phyloP scores from a whole-genome alignment of 2,329 filamentous ascomycete genomes.

The Sclerotinia spermophila region DNA sequence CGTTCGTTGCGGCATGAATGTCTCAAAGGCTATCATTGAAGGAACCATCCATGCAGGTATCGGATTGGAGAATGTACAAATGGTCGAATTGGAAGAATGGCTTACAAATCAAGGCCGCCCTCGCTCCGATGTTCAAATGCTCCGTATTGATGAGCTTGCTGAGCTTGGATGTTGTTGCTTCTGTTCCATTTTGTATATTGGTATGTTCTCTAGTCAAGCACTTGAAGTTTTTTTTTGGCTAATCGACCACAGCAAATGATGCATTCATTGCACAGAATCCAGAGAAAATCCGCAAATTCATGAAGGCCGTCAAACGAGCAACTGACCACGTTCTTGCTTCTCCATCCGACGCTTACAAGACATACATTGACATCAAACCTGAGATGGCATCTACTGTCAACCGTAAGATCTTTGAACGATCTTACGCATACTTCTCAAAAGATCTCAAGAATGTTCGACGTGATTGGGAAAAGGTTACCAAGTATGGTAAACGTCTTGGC shows the following conservation, averaged over 20 bases:
- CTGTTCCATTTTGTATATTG: slow-evolving; percentile 78
- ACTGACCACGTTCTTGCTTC: slow-evolving; percentile 67
- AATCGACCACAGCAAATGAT: slow-evolving; percentile 51
- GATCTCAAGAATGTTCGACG: slow-evolving; percentile 71
- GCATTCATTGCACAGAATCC: slow-evolving; percentile 62
- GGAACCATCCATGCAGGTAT: slow-evolving; percentile 72
- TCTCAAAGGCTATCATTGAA: slow-evolving; percentile 70
- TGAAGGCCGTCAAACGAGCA: slow-evolving; percentile 69
- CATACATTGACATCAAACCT: slow-evolving; percentile 70
- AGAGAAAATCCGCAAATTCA: slow-evolving; percentile 62
- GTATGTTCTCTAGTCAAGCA: slow-evolving; percentile 32
- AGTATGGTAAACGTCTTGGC: slow-evolving; percentile 69
- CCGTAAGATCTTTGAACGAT: slow-evolving; percentile 76
- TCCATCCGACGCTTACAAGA: slow-evolving; percentile 60
- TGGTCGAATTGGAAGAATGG: slow-evolving; percentile 79
- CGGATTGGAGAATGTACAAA: slow-evolving; percentile 77
- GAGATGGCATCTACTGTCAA: slow-evolving; percentile 65
- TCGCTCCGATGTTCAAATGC: slow-evolving; percentile 69
- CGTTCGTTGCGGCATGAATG: slow-evolving; percentile 77
- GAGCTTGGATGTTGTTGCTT: slow-evolving; percentile 82
- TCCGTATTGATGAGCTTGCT: slow-evolving; percentile 75
- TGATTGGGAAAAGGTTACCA: slow-evolving; percentile 75
- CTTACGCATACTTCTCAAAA: slow-evolving; percentile 70
- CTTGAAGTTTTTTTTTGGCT: not conserved
- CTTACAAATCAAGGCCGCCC: slow-evolving; percentile 59